phyloP scores from a whole-genome alignment of 345 rosid species.

The Ricinus communis region DNA sequence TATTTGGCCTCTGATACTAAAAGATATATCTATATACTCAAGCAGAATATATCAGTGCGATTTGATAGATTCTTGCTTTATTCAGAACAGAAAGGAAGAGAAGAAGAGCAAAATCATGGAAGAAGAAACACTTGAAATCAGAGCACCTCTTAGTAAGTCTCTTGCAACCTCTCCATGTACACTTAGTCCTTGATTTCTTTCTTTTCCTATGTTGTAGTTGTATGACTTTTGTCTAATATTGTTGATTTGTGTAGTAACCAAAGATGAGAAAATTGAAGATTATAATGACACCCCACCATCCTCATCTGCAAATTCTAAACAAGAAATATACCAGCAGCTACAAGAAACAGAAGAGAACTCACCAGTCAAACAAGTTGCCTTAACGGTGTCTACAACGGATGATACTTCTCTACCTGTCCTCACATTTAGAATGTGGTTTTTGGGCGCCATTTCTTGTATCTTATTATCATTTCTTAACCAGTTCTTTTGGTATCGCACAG shows the following conservation, averaged over 20 bases:
- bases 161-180: background rate
- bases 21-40: too few relatives aligned
- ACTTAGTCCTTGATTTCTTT: too few relatives aligned
- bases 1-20: too few relatives aligned
- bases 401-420: conserved; percentile 82
- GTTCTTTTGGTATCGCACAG: conserved; percentile 95
- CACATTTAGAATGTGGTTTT: conserved; percentile 93
- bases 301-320: background rate
- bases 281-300: conserved; percentile 16
- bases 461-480: conserved; percentile 86
- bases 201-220: too few relatives aligned
- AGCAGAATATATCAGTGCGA: too few relatives aligned
- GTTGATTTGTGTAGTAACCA: conserved; percentile 26
- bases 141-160: conserved; percentile 49
- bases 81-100: too few relatives aligned
- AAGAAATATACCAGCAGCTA: conserved; percentile 13
- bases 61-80: too few relatives aligned
- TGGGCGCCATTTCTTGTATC: conserved; percentile 72
- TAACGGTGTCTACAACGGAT: conserved; percentile 84
- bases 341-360: conserved; percentile 62
- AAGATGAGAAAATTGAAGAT: conserved; percentile 17
- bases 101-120: conserved; percentile 27
- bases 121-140: conserved; percentile 38
- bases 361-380: conserved; percentile 83
- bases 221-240: background rate